Conservation (phyloP, 1,284 basidiomycete species). For the Microbotryum saponariae region DNA sequence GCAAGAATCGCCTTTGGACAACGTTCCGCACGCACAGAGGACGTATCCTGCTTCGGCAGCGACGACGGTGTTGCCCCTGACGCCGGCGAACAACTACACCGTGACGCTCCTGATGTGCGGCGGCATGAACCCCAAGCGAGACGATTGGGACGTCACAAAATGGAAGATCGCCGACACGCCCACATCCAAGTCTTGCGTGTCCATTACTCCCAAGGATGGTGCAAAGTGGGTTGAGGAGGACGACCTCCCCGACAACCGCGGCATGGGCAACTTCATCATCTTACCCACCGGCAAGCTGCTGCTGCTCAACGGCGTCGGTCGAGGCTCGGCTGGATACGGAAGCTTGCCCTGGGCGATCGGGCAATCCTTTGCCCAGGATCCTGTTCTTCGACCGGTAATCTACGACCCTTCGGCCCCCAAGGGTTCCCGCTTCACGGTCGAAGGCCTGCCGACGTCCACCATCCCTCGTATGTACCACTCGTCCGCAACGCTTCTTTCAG, state of each 20-base stretch:
- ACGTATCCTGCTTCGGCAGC: slow-evolving; percentile 76
- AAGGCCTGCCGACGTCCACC: slow-evolving; percentile 54
- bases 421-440: slow-evolving; percentile 35
- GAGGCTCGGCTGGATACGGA: slow-evolving; percentile 54
- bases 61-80: slow-evolving; percentile 60
- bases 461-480: slow-evolving; percentile 73
- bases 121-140: slow-evolving; percentile 57
- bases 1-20: slow-evolving; percentile 46
- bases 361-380: slow-evolving; percentile 37
- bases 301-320: slow-evolving; percentile 44
- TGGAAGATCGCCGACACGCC: neutral
- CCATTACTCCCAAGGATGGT: slow-evolving; percentile 55
- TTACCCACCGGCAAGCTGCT: neutral
- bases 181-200: slow-evolving; percentile 55
- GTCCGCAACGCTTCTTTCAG: slow-evolving; percentile 26
- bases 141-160: slow-evolving; percentile 42
- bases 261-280: neutral
- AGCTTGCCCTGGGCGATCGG: slow-evolving; percentile 23
- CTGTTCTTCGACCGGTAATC: slow-evolving; percentile 39
- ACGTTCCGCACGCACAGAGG: slow-evolving; percentile 55
- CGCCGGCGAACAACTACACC: slow-evolving; percentile 54
- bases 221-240: neutral
- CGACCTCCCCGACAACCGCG: neutral
- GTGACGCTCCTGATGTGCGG: slow-evolving; percentile 71
- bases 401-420: slow-evolving; percentile 39